phyloP scores from a whole-genome alignment of 2,329 filamentous ascomycete species.

The Aquanectria penicillioides region DNA sequence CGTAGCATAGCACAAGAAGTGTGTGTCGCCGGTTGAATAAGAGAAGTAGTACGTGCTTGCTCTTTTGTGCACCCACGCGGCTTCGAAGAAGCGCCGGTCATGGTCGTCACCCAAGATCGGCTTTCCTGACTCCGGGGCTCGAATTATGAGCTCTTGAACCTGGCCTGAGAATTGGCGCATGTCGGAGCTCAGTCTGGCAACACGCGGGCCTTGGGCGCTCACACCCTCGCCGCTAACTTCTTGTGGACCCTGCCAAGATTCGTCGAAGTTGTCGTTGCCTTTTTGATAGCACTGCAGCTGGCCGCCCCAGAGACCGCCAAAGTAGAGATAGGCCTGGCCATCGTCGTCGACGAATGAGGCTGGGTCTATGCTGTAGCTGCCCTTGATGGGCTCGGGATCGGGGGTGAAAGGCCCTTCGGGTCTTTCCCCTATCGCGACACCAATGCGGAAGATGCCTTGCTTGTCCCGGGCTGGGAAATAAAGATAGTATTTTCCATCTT shows the following conservation, averaged over 20 bases:
- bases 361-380: slow-evolving; percentile 81
- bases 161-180: slow-evolving; percentile 70
- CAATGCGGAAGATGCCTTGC: slow-evolving; percentile 76
- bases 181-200: slow-evolving; percentile 70
- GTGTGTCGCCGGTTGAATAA: slow-evolving; percentile 82
- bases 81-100: slow-evolving; percentile 81
- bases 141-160: slow-evolving; percentile 70
- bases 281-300: slow-evolving; percentile 80
- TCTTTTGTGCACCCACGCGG: slow-evolving; percentile 82
- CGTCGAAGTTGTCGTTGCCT: slow-evolving; percentile 65
- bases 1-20: slow-evolving; percentile 76
- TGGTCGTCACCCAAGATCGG: slow-evolving; percentile 74
- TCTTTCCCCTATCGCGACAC: slow-evolving; percentile 71
- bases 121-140: slow-evolving; percentile 68
- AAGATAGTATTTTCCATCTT: slow-evolving; percentile 76
- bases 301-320: slow-evolving; percentile 83
- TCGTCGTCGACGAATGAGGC: slow-evolving; percentile 75
- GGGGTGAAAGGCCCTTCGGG: slow-evolving; percentile 77
- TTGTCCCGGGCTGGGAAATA: slow-evolving; percentile 82
- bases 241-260: slow-evolving; percentile 62
- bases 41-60: slow-evolving; percentile 77
- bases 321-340: slow-evolving; percentile 63
- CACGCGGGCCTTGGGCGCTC: slow-evolving; percentile 71
- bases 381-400: slow-evolving; percentile 71
- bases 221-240: slow-evolving; percentile 68